phyloP scores from a whole-genome alignment of 768 basidiomycete genomes.

The Pleurotus tuoliensis region DNA sequence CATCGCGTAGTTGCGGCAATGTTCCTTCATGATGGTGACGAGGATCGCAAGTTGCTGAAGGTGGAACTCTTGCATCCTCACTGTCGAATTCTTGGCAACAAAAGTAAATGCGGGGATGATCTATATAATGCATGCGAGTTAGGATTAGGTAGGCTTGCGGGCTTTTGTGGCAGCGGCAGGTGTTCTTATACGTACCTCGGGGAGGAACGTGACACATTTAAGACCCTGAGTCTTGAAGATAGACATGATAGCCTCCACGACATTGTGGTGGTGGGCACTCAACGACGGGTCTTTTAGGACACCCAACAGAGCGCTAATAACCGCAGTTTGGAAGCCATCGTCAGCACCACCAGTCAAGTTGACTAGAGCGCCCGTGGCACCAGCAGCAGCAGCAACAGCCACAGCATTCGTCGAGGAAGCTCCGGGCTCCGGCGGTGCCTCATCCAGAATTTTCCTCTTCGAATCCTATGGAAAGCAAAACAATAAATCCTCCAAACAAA shows the following conservation, averaged over 20 bases:
- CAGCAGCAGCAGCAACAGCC: slow-evolving; percentile 60
- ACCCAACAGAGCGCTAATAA: slow-evolving; percentile 80
- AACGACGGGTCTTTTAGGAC: slow-evolving; percentile 89
- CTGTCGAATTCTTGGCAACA: slow-evolving; percentile 79
- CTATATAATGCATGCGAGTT: slow-evolving; percentile 27
- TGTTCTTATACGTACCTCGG: slow-evolving; percentile 56
- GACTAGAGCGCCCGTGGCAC: slow-evolving; percentile 65
- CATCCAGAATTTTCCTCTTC: slow-evolving; percentile 62
- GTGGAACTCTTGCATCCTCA: slow-evolving; percentile 87
- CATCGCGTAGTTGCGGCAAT: slow-evolving; percentile 87
- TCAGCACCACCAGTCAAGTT: slow-evolving; percentile 64
- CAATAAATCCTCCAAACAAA: neutral
- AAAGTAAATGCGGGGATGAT: slow-evolving; percentile 93
- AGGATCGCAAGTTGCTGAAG: slow-evolving; percentile 96
- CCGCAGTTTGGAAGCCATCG: slow-evolving; percentile 96
- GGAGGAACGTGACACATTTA: slow-evolving; percentile 92
- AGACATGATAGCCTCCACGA: slow-evolving; percentile 97
- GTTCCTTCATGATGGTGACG: slow-evolving; percentile 94
- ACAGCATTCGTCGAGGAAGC: slow-evolving; percentile 20
- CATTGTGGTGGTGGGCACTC: slow-evolving; percentile 83
- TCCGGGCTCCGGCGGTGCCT: slow-evolving; percentile 22
- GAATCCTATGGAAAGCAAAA: slow-evolving; percentile 8
- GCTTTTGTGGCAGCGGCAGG: neutral
- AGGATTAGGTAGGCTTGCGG: too few relatives aligned
- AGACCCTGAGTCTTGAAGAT: slow-evolving; percentile 98